These are phyloP conservation scores for Aspergillus piperis DNA, from an alignment of 2,329 filamentous ascomycete genomes.

Conservation along the genomic window DNA sequence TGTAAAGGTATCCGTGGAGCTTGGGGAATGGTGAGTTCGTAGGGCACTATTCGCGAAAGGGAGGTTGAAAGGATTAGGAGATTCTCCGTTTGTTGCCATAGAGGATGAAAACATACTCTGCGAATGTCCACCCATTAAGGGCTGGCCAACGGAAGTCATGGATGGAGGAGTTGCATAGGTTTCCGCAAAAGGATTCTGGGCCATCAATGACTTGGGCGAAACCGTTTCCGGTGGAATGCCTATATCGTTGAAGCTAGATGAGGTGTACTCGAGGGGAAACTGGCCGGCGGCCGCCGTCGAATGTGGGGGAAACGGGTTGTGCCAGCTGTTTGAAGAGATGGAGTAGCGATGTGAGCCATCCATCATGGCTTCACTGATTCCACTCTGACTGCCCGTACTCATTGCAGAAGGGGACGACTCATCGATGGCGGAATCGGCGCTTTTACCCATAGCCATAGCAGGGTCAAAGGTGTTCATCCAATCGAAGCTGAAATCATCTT, in stretches of 20 bases:
- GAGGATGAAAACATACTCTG: conserved; percentile 54
- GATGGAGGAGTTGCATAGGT: conserved; percentile 77
- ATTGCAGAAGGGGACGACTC: conserved; percentile 95
- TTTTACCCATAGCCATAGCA: conserved; percentile 68
- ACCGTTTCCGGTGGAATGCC: conserved; percentile 70
- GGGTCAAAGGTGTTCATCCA: conserved; percentile 84
- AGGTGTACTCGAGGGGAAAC: conserved; percentile 74
- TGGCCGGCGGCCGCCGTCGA: conserved; percentile 65
- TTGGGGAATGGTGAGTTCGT: conserved; percentile 61
- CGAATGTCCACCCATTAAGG: conserved; percentile 65
- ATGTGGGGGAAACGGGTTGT: conserved; percentile 68
- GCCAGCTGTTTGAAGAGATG: conserved; percentile 62
- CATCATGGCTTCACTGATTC: conserved; percentile 78
- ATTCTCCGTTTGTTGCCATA: conserved; percentile 46
- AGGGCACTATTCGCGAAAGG: conserved; percentile 61
- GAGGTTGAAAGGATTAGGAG: conserved; percentile 50
- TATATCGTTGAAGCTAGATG: conserved; percentile 72
- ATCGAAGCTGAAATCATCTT: conserved; percentile 74
- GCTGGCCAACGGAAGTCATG: conserved; percentile 72
- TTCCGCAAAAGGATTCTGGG: conserved; percentile 69
- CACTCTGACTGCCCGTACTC: conserved; percentile 87
- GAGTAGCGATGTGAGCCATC: conserved; percentile 70
- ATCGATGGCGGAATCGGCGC: conserved; percentile 79
- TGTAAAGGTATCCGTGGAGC: conserved; percentile 66
- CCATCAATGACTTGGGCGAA: conserved; percentile 73